Evolutionary conservation across 495 filamentous ascomycete genomes (phyloP), one percentile per base, ranked within the genome.

Genomic region (Aspergillus incahuasiensis): DNA sequence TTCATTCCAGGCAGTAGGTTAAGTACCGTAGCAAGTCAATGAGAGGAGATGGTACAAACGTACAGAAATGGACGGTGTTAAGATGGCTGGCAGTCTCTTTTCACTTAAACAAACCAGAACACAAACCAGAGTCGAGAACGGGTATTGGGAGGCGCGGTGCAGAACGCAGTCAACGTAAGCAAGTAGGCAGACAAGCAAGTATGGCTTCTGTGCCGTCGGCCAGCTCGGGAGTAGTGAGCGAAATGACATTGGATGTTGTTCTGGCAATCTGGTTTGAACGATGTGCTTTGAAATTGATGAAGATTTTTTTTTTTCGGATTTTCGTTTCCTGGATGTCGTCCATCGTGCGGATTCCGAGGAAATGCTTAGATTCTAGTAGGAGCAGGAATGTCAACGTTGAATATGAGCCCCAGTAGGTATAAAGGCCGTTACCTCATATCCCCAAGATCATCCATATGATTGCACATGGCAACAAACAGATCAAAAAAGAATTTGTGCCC

Each of bases 381-480:
- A 21, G 3, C 25, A 19, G 19, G 6, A 4, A 16, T 21, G 38
- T 56, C 38, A 67, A 61, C 58, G 63, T 53, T 56, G 58, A 54
- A 34, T 63, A 67, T 56, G 49, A 43, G 34, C 61, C 30, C 9
- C 5, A 5, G 28, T 30, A 35, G 8, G 30, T 38, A 34, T 34
- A 43, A 21, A 24, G 54, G 6, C 18, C 28, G 65, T 43, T 67
- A 78, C 74, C 68, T 64, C 48, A 74, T 65, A 46, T 89, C 87
- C 73, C 83, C 82, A 72, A 95, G 80, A 72, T 95, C 90, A 79
- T 95, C 90, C 67, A 96, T 85, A 78, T 95, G 90, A 75, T 95
- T 95, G 81, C 90, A 94, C 88, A 97, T 88, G 58, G 91, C 90
- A 63, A 96, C 91, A 73, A 96, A 97, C 70, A 97, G 79, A 80